These are phyloP conservation scores for Effrenium voratum DNA, from an alignment of 73 alveolate species.

Conservation along the genomic window DNA sequence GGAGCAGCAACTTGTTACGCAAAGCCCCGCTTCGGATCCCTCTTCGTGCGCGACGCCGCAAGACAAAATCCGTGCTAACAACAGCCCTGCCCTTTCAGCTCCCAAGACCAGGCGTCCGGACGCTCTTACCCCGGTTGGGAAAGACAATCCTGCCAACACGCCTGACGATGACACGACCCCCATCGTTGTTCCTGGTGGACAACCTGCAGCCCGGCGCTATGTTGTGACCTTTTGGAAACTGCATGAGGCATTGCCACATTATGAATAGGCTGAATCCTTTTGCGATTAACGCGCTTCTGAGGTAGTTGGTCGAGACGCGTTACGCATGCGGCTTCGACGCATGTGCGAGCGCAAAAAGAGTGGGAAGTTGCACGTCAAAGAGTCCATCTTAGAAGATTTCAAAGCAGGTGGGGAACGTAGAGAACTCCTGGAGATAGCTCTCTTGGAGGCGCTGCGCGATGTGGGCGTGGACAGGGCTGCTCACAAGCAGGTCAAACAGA, in stretches of 20 bases:
- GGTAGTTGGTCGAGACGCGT: background rate
- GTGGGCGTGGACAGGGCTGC: background rate
- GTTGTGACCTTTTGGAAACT: too few species aligned
- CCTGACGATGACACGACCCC: background rate
- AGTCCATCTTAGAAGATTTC: background rate
- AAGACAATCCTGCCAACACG: background rate
- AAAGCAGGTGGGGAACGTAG: background rate
- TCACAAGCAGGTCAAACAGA: background rate
- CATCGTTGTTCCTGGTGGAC: background rate
- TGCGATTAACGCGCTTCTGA: background rate
- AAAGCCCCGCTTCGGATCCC: too few species aligned
- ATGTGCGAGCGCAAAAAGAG: background rate
- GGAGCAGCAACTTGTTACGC: too few species aligned
- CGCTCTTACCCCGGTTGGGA: background rate
- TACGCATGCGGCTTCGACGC: background rate
- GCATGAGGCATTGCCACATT: background rate
- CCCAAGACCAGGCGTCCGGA: background rate
- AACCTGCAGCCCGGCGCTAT: background rate
- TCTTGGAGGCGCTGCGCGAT: background rate
- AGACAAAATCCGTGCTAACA: background rate
- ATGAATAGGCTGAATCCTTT: background rate
- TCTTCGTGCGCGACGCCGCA: background rate
- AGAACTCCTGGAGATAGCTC: background rate
- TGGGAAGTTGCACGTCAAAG: background rate
- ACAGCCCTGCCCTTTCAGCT: background rate